Percentiles rank a stretch among this genome's conserved stretches.
phyloP scores from a whole-genome alignment of 2,329 filamentous ascomycete species.

The Colletotrichum tropicale region DNA sequence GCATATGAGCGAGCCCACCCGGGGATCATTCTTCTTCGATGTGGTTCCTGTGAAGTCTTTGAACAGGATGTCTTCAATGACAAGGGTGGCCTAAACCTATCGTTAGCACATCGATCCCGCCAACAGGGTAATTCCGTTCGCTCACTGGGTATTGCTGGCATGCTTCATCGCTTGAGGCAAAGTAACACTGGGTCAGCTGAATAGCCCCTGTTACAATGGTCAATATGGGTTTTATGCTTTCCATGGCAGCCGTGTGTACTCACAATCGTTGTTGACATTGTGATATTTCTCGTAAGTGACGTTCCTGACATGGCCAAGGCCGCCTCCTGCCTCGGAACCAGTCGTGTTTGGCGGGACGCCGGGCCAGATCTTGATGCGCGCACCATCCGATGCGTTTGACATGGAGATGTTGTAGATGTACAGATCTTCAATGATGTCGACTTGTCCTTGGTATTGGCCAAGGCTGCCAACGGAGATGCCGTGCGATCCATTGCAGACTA shows the following conservation, averaged over 20 bases:
- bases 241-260: background rate
- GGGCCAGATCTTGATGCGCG: slow-evolving; percentile 77
- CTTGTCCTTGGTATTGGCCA: slow-evolving; percentile 68
- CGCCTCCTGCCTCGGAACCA: background rate
- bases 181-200: background rate
- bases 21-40: background rate
- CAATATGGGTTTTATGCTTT: background rate
- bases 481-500: slow-evolving; percentile 72
- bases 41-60: background rate
- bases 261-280: background rate
- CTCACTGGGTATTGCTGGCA: background rate
- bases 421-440: slow-evolving; percentile 74
- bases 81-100: background rate
- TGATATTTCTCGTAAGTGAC: background rate
- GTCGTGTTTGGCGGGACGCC: slow-evolving; percentile 33
- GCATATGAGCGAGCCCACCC: background rate
- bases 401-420: slow-evolving; percentile 66
- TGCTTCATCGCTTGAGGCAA: background rate
- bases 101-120: background rate
- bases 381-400: slow-evolving; percentile 66
- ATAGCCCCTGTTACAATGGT: background rate
- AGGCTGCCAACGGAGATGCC: slow-evolving; percentile 74
- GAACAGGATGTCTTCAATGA: background rate
- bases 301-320: background rate
- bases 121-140: too few species aligned